Base-by-base conservation (phyloP, 2,329 filamentous ascomycete genomes). In the Ilyonectria destructans region DNA sequence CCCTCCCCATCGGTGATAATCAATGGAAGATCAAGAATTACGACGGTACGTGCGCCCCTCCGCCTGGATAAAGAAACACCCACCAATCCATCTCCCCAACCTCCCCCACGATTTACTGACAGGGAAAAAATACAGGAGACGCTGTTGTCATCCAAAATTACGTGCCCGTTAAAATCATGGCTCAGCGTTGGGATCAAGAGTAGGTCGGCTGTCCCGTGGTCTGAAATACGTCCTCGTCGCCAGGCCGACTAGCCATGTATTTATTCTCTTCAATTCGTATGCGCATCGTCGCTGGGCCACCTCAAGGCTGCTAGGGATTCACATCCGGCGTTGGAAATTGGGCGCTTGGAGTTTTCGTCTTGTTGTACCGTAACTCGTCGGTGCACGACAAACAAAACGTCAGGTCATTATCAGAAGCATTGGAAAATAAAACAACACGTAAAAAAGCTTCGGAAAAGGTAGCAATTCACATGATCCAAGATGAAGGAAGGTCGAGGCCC, bases 21-120 rank as follows among this genome's bases (percentile, higher is more conserved):
- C 33, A 35, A 19, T 65, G 63, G 67, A 60, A 6, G 26, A 71
- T 71, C 51, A 69, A 66, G 58, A 52, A 68, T 29, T 69, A 69
- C 56, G 45, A 70, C 12, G 46, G 68, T 69, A 52, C 40, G 68
- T 65, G 23, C 58, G 8, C 6, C 6, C 26, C 43, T n/a, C 31
- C 51, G n/a, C 15, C 40, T n/a, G 15, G 15, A 43, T 43, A n/a
- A 40, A 40, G 37, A 40, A 40, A 40, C 33, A 35, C 37, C 35
- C 37, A 52, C 23, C 15, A 55, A 19, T 19, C 19, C 40, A 15
- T 29, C 17, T 52, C 49, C 31, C 8, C 29, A 31, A 21, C 21
- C 26, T 35, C 31, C 35, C 5, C 19, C 10, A 26, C 26, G 23
- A 12, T 40, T 65, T 10, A 52, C 13, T n/a, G 17, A 48, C 7